phyloP scores from a whole-genome alignment of 768 basidiomycete species.

The Termitomyces heimii region DNA sequence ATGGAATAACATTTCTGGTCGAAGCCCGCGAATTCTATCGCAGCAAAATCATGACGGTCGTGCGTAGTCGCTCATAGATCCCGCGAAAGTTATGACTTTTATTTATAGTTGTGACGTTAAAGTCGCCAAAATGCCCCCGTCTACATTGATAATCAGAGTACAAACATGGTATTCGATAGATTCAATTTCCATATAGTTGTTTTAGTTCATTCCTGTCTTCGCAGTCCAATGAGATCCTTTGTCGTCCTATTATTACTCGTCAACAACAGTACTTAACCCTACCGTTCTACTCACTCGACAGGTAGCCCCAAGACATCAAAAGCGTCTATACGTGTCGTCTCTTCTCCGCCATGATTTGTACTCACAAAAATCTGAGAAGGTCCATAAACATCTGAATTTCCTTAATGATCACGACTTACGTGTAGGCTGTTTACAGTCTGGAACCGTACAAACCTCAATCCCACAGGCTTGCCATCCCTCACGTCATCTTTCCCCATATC shows the following conservation, averaged over 20 bases:
- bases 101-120: constrained; percentile 60
- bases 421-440: constrained; percentile 63
- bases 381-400: background rate
- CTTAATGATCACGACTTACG: constrained; percentile 31
- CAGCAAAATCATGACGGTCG: constrained; percentile 77
- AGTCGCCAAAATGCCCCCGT: constrained; percentile 58
- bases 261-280: background rate
- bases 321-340: constrained; percentile 61
- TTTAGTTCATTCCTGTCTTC: constrained; percentile 16
- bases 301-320: constrained; percentile 60
- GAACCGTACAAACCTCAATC: constrained; percentile 62
- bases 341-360: constrained; percentile 58
- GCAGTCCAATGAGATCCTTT: constrained; percentile 27
- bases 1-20: constrained; percentile 33
- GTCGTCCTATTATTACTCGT: constrained; percentile 20
- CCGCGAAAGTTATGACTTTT: constrained; percentile 58
- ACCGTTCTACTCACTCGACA: constrained; percentile 41
- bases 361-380: constrained; percentile 57
- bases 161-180: background rate
- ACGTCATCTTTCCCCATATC: constrained; percentile 44
- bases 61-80: constrained; percentile 68
- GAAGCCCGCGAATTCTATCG: constrained; percentile 49
- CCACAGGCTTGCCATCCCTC: constrained; percentile 38
- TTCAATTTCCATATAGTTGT: too few species aligned
- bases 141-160: constrained; percentile 52